A percentile compares a stretch with the other conserved stretches of the same genome.
phyloP scores from a whole-genome alignment of 768 basidiomycete species.

The Tulasnella sp. region DNA sequence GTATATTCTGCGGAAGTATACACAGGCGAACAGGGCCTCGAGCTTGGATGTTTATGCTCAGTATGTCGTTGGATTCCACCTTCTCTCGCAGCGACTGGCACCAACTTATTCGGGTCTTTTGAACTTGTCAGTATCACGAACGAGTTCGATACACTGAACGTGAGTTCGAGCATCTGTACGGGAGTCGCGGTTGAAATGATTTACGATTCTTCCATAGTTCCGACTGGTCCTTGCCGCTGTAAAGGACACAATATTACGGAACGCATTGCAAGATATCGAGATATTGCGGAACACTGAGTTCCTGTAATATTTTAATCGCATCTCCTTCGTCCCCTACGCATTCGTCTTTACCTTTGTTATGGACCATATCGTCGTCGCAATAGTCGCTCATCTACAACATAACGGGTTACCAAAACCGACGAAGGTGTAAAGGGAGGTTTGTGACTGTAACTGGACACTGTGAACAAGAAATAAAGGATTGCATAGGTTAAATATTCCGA shows the following conservation, averaged over 20 bases:
- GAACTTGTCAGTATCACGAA: slow-evolving; percentile 60
- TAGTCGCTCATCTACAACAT: too few species aligned
- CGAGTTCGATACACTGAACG: slow-evolving; percentile 78
- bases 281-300: background rate
- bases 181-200: background rate
- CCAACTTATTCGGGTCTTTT: background rate
- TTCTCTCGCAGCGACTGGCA: background rate
- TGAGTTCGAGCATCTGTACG: slow-evolving; percentile 37
- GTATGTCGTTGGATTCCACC: slow-evolving; percentile 44
- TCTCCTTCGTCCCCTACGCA: too few species aligned
- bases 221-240: background rate
- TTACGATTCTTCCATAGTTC: background rate
- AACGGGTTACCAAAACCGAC: background rate
- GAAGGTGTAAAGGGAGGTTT: background rate
- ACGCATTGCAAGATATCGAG: background rate
- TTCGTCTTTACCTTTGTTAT: too few species aligned
- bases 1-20: slow-evolving; percentile 91
- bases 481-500: background rate
- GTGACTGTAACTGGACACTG: background rate
- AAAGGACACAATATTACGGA: background rate
- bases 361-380: too few species aligned
- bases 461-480: background rate
- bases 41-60: slow-evolving; percentile 86
- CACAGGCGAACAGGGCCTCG: slow-evolving; percentile 88
- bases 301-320: background rate